These are phyloP conservation scores for Wallacemonas sp. DNA, from an alignment of 208 protist species.

Conservation along the genomic window DNA sequence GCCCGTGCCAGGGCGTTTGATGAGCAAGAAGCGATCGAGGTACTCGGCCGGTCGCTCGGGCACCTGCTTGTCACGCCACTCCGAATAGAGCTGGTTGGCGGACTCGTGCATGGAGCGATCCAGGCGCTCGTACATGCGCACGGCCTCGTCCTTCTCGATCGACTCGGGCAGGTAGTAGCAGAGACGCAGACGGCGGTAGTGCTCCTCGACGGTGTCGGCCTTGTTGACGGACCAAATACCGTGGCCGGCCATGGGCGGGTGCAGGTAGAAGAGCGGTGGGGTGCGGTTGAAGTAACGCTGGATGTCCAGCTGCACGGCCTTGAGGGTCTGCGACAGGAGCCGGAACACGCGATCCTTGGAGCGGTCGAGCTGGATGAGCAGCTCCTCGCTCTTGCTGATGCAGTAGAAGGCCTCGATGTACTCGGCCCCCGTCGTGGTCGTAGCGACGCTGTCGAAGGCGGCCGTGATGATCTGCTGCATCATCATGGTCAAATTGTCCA, in stretches of 20 bases:
- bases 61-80: constrained; percentile 75
- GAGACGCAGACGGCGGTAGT: constrained; percentile 53
- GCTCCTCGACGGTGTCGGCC: constrained; percentile 49
- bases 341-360: constrained; percentile 92
- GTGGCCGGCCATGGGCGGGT: constrained; percentile 91
- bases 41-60: constrained; percentile 70
- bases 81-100: constrained; percentile 61
- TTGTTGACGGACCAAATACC: constrained; percentile 91
- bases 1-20: constrained; percentile 50
- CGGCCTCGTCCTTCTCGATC: constrained; percentile 81
- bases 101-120: constrained; percentile 87
- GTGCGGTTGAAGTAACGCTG: constrained; percentile 86
- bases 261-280: constrained; percentile 90
- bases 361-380: constrained; percentile 92
- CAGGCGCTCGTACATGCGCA: constrained; percentile 70
- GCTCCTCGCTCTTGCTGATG: constrained; percentile 93
- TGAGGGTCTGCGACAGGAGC: constrained; percentile 84
- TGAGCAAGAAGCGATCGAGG: constrained; percentile 88
- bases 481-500: constrained; percentile 97
- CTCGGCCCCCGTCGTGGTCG: constrained; percentile 91
- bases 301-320: constrained; percentile 90
- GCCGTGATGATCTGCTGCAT: constrained; percentile 96
- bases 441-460: constrained; percentile 94
- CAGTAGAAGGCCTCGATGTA: constrained; percentile 96
- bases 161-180: constrained; percentile 88